These are phyloP conservation scores for Aspergillus niger DNA, from an alignment of 2,329 filamentous ascomycete species.

Conservation along the genomic window DNA sequence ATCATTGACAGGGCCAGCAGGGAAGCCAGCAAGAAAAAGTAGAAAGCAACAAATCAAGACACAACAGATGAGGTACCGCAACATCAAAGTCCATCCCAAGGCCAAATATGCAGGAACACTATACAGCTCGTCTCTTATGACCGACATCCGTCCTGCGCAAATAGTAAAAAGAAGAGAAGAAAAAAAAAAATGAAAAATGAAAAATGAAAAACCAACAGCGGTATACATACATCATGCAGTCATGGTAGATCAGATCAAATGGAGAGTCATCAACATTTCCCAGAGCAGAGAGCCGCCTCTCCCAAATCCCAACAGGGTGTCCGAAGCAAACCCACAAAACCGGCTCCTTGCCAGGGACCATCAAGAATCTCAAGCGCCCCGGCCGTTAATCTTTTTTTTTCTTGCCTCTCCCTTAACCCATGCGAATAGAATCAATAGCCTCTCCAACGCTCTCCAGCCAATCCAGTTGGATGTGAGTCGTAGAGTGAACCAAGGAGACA, in stretches of 20 bases:
- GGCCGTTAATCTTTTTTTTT: not conserved
- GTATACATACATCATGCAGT: slow-evolving; percentile 43
- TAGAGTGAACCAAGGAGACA: slow-evolving; percentile 30
- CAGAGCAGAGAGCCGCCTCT: slow-evolving; percentile 2
- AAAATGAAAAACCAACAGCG: slow-evolving; percentile 19
- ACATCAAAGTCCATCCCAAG: slow-evolving; percentile 17
- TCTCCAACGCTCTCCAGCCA: slow-evolving; percentile 31
- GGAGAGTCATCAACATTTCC: slow-evolving; percentile 20
- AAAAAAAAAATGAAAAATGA: too few relatives aligned
- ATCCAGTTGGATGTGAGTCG: slow-evolving; percentile 32
- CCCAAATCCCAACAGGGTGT: not conserved
- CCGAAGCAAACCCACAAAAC: not conserved
- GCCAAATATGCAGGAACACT: slow-evolving; percentile 22
- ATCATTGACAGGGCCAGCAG: not conserved
- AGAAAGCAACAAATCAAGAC: slow-evolving; percentile 1
- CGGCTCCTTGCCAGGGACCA: not conserved
- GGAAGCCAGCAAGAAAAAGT: not conserved
- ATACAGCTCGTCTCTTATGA: slow-evolving; percentile 24
- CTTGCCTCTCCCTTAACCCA: slow-evolving; percentile 4
- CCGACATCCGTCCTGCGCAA: slow-evolving; percentile 16
- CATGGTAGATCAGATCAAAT: slow-evolving; percentile 25
- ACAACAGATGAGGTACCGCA: slow-evolving; percentile 5
- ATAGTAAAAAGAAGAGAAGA: too few relatives aligned
- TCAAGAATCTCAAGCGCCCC: slow-evolving; percentile 8
- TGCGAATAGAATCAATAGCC: slow-evolving; percentile 19